phyloP scores from a whole-genome alignment of 768 basidiomycete species.

The Termitomyces heimii region DNA sequence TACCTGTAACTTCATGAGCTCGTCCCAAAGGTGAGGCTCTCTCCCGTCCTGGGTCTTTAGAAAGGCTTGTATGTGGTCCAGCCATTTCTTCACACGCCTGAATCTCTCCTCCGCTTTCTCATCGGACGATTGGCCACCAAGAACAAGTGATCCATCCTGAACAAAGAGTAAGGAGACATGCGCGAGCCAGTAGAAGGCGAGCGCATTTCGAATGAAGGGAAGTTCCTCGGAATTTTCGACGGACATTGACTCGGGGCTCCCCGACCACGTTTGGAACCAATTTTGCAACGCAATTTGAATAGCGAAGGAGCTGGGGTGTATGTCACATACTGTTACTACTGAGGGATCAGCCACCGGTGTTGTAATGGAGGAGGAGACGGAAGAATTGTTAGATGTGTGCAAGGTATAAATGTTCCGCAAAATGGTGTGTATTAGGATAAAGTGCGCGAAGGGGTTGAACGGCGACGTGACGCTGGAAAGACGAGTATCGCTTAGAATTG shows the following conservation, averaged over 20 bases:
- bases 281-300: conserved; percentile 51
- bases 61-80: too few species aligned
- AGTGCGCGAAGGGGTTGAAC: conserved; percentile 36
- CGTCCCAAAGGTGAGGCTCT: too few species aligned
- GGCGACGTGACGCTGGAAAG: conserved; percentile 21
- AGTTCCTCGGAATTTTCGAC: conserved; percentile 22
- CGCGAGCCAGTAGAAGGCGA: conserved; percentile 62
- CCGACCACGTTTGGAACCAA: conserved; percentile 54
- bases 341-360: not conserved
- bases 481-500: conserved; percentile 27
- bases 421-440: conserved; percentile 40
- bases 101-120: too few species aligned
- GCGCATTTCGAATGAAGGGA: conserved; percentile 37
- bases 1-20: too few species aligned
- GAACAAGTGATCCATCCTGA: conserved; percentile 44
- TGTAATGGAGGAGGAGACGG: not conserved
- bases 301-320: conserved; percentile 13
- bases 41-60: too few species aligned
- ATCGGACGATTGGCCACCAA: too few species aligned
- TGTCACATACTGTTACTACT: not conserved
- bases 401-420: conserved; percentile 33
- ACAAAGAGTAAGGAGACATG: conserved; percentile 47
- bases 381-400: conserved; percentile 6
- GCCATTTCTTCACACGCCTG: too few species aligned
- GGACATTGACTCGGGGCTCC: conserved; percentile 26